phyloP scores from a whole-genome alignment of 768 basidiomycete species.

The Melanogaster broomeanus region DNA sequence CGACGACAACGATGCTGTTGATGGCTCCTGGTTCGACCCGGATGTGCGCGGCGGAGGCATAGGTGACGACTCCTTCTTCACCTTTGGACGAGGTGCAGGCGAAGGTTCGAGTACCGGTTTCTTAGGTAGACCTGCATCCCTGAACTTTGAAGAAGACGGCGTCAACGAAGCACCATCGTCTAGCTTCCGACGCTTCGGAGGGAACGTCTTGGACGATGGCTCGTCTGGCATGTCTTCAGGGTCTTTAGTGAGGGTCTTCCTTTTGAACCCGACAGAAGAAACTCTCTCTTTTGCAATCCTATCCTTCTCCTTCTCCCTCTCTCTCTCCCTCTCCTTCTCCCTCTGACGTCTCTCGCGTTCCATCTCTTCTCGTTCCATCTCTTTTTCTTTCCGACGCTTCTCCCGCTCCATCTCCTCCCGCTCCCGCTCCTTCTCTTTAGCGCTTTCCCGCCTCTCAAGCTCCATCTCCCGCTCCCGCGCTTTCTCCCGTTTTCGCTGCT shows the following conservation, averaged over 20 bases:
- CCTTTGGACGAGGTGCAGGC: slow-evolving; percentile 29
- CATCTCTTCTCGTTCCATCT: slow-evolving; percentile 22
- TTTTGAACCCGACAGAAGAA: slow-evolving; percentile 32
- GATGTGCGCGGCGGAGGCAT: slow-evolving; percentile 19
- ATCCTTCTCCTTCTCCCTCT: slow-evolving; percentile 26
- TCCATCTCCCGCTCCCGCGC: slow-evolving; percentile 15
- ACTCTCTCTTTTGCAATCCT: slow-evolving; percentile 25
- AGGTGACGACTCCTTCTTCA: slow-evolving; percentile 39
- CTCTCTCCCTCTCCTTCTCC: slow-evolving; percentile 13
- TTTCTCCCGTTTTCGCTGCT: slow-evolving; percentile 17
- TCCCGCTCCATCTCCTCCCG: slow-evolving; percentile 25
- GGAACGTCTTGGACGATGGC: slow-evolving; percentile 8
- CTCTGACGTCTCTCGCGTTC: slow-evolving; percentile 17
- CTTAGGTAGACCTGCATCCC: slow-evolving; percentile 36
- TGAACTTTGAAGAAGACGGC: slow-evolving; percentile 13
- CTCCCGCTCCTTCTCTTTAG: slow-evolving; percentile 16
- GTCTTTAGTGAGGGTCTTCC: slow-evolving; percentile 39
- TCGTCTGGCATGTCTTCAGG: slow-evolving; percentile 32
- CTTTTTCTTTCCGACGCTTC: slow-evolving; percentile 26
- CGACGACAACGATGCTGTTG: neutral
- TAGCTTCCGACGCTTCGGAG: slow-evolving; percentile 45
- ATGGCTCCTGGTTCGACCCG: slow-evolving; percentile 13
- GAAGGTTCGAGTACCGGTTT: slow-evolving; percentile 36
- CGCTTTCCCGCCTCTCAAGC: slow-evolving; percentile 21
- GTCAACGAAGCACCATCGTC: slow-evolving; percentile 33